phyloP scores from a whole-genome alignment of 2,329 filamentous ascomycete genomes.

The Alternaria ethzedia region DNA sequence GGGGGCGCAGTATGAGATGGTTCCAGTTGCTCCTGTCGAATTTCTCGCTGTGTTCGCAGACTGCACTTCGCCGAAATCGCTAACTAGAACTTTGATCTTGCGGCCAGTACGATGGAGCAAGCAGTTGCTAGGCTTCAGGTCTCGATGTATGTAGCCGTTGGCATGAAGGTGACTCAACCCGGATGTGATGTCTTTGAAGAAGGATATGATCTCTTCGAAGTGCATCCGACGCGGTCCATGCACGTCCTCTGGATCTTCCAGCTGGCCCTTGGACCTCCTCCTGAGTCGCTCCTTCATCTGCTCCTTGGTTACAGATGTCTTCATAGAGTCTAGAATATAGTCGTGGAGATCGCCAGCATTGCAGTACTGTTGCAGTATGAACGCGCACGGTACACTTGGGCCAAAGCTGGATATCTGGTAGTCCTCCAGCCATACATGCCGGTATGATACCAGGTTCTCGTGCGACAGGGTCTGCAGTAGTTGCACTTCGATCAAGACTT shows the following conservation, averaged over 20 bases:
- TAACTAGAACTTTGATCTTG: slow-evolving; percentile 82
- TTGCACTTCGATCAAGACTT: slow-evolving; percentile 91
- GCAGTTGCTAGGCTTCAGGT: slow-evolving; percentile 96
- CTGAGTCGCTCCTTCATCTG: slow-evolving; percentile 88
- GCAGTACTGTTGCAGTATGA: slow-evolving; percentile 97
- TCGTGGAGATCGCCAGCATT: slow-evolving; percentile 90
- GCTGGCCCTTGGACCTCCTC: slow-evolving; percentile 77
- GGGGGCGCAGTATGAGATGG: slow-evolving; percentile 95
- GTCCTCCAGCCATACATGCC: slow-evolving; percentile 96
- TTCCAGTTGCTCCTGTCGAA: slow-evolving; percentile 92
- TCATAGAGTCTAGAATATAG: slow-evolving; percentile 76
- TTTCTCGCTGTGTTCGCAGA: slow-evolving; percentile 79
- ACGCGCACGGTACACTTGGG: slow-evolving; percentile 90
- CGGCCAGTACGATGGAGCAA: slow-evolving; percentile 78
- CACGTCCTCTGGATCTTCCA: slow-evolving; percentile 66
- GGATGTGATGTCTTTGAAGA: slow-evolving; percentile 94
- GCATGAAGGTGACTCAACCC: slow-evolving; percentile 88
- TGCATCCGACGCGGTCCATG: slow-evolving; percentile 63
- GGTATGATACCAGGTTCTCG: slow-evolving; percentile 93
- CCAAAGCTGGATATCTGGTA: slow-evolving; percentile 82
- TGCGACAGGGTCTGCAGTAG: slow-evolving; percentile 90
- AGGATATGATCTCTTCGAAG: slow-evolving; percentile 94
- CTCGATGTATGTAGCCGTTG: slow-evolving; percentile 93
- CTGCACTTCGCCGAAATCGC: slow-evolving; percentile 97
- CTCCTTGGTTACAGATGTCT: slow-evolving; percentile 72